These are phyloP conservation scores for Neopestalotiopsis sp. DNA, from an alignment of 2,329 filamentous ascomycete species.

Conservation along the genomic window DNA sequence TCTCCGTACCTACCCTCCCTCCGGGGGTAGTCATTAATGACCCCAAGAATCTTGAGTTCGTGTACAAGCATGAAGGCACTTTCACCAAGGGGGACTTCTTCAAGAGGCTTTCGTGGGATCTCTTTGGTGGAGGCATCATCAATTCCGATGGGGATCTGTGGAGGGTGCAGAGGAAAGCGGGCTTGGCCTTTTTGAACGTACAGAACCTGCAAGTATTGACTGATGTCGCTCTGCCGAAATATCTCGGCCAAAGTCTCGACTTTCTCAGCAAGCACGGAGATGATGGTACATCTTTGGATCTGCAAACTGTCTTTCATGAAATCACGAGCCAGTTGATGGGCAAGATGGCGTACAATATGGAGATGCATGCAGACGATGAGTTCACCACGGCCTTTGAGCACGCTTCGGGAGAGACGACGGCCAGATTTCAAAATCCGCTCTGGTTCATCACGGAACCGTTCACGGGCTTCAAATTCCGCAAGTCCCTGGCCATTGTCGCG, in stretches of 20 bases:
- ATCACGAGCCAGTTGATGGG: constrained; percentile 71
- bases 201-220: constrained; percentile 63
- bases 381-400: constrained; percentile 67
- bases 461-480: constrained; percentile 52
- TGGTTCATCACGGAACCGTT: constrained; percentile 64
- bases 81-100: constrained; percentile 69
- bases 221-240: constrained; percentile 60
- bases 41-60: constrained; percentile 65
- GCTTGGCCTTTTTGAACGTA: constrained; percentile 61
- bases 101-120: constrained; percentile 62
- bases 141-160: constrained; percentile 69
- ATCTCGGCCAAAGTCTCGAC: constrained; percentile 49
- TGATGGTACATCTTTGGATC: constrained; percentile 47
- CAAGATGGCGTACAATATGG: constrained; percentile 72
- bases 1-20: constrained; percentile 66
- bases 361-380: constrained; percentile 65
- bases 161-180: constrained; percentile 67
- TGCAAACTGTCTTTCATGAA: constrained; percentile 66
- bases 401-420: constrained; percentile 63
- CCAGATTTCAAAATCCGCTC: constrained; percentile 69
- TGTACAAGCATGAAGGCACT: constrained; percentile 64
- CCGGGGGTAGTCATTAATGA: constrained; percentile 68
- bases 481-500: constrained; percentile 55
- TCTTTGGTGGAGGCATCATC: constrained; percentile 71
- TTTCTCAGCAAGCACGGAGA: constrained; percentile 40